Base-by-base conservation (phyloP, 805 yeast species). In the Ogataea methanolica region DNA sequence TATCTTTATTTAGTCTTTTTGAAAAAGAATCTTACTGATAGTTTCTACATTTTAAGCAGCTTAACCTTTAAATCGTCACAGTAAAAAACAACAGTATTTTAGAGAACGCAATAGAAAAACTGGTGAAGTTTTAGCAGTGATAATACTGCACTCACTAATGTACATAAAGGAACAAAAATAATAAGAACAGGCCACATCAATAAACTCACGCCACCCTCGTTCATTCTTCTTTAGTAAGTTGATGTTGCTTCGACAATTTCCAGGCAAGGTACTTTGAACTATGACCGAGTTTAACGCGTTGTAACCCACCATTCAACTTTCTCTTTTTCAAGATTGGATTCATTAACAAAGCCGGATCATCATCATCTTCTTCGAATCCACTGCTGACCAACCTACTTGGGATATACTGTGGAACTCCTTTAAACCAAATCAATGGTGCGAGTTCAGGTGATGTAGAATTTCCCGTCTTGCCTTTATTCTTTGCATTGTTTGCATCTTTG, bases 191-290 rank as follows among this genome's bases (percentile, higher is more conserved):
- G 11, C 31, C 31, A 26, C 31, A 26, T 26, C 9, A 19, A 19
- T 12, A 26, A 9, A 26, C 11, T 11, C 31, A 26, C 9, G 2
- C 9, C 29, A 26, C 9, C 9, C 31, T 9, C 11, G 11, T 26
- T 26, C 31, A 26, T 26, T 26, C 8, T 26, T 26, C 31, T 26
- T 26, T 7, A 3, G 31, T 26, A 26, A 26, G 4, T 26, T 26
- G 31, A 11, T 8, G 31, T 9, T 26, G 31, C 31, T 51, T 41
- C 44, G 41, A 22, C n/a, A 60, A 42, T 60, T 76, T 79, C 76
- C 76, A 82, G 1, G 88, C 87, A 60, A 89, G 63, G 60, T 86
- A 90, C 58, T 75, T 73, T 2, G 89, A 88, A 44, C 86, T 78
- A 58, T 88, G 95, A 6, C 95, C 89, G 35, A 83, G 61, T 35